Evolutionary conservation across 2,329 filamentous ascomycete species (phyloP).

Genomic region (Fusarium sp.): DNA sequence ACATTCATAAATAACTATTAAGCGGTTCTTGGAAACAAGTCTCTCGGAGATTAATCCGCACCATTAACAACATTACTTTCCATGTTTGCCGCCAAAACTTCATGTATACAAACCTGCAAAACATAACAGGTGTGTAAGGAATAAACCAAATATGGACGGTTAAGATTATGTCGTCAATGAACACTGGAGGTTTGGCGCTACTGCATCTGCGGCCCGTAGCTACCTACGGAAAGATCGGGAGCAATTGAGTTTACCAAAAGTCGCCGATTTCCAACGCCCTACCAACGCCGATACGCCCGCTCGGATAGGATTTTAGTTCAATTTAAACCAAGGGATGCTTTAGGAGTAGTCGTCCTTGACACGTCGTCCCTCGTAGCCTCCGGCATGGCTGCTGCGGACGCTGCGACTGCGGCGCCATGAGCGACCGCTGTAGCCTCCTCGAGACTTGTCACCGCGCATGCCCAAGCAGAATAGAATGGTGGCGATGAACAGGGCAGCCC

Average conservation of each 20-base stretch:
- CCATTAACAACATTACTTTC: conserved; percentile 11
- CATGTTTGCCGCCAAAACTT: conserved; percentile 5
- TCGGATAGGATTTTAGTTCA: not conserved
- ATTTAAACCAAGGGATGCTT: conserved; percentile 30
- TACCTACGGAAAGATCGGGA: not conserved
- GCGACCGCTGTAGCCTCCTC: conserved; percentile 46
- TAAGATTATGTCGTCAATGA: conserved; percentile 12
- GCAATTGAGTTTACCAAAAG: conserved; percentile 1
- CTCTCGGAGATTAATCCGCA: not conserved
- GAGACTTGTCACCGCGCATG: conserved; percentile 61
- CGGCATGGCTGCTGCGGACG: conserved; percentile 52
- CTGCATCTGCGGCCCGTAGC: not conserved
- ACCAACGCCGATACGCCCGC: not conserved
- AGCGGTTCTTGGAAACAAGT: conserved; percentile 6
- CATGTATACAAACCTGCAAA: conserved; percentile 20
- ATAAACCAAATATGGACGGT: conserved; percentile 16
- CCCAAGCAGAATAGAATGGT: conserved; percentile 75
- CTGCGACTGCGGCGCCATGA: conserved; percentile 50
- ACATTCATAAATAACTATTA: conserved; percentile 35
- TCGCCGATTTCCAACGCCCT: not conserved
- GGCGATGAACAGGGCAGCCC: conserved; percentile 73
- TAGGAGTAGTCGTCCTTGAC: conserved; percentile 78
- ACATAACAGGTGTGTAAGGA: not conserved
- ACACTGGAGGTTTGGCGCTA: not conserved
- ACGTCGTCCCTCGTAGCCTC: conserved; percentile 58